Conservation (phyloP, 257 asterid species). For the Fraxinus cuspidata region DNA sequence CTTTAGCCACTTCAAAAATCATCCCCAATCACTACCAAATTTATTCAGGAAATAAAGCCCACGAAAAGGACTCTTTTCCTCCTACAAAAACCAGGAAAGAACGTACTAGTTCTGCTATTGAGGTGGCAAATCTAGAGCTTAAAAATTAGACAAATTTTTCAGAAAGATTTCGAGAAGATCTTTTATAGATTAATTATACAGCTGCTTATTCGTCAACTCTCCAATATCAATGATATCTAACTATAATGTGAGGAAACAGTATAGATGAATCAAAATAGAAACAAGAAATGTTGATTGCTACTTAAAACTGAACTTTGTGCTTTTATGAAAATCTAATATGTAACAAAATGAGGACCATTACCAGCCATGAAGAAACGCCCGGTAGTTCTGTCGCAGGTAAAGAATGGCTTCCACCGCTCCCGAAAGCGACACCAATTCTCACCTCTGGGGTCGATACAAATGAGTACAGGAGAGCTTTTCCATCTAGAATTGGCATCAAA, state of each 20-base stretch:
- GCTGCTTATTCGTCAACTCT: neutral
- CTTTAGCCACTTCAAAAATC: neutral
- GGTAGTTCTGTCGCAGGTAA: slow-evolving; percentile 97
- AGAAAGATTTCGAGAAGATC: neutral
- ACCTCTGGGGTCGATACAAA: slow-evolving; percentile 87
- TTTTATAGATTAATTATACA: neutral
- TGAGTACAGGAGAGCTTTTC: slow-evolving; percentile 81
- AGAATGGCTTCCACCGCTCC: slow-evolving; percentile 95
- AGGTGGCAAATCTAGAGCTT: neutral
- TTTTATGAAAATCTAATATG: neutral
- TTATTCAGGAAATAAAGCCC: neutral
- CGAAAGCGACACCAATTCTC: slow-evolving; percentile 94
- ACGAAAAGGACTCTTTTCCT: neutral
- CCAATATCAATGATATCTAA: neutral
- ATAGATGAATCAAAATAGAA: neutral
- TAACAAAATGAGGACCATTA: slow-evolving; percentile 26
- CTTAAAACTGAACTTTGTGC: neutral
- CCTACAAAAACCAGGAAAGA: neutral
- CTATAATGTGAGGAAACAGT: neutral
- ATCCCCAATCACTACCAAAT: neutral
- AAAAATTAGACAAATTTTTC: neutral
- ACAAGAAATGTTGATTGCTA: neutral
- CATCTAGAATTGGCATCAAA: slow-evolving; percentile 84
- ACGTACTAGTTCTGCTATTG: neutral
- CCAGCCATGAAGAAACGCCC: slow-evolving; percentile 99